Evolutionary conservation across 1,139 yeast genomes (phyloP).

Genomic region (Kodamaea plutei): DNA sequence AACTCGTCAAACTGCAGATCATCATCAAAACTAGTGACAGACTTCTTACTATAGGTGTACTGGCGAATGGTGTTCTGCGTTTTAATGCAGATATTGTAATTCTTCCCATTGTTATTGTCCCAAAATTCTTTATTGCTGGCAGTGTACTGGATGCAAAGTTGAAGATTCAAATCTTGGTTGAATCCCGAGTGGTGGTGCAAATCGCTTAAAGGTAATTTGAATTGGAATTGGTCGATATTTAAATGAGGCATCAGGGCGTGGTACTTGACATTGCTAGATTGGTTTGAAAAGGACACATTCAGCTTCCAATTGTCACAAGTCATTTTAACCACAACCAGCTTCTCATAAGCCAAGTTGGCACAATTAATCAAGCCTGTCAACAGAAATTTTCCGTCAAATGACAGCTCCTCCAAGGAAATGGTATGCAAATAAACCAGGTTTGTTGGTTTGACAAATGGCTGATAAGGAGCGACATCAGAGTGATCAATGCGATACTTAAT

Average conservation of each 20-base stretch:
- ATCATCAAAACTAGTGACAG: no score
- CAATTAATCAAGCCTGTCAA: constrained; percentile 31
- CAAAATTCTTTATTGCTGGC: constrained; percentile 17
- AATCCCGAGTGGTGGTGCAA: constrained; percentile 17
- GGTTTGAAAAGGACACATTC: constrained; percentile 25
- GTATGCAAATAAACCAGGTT: constrained; percentile 7
- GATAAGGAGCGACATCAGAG: constrained; percentile 12
- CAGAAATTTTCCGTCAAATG: constrained; percentile 5
- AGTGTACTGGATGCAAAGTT: constrained; percentile 19
- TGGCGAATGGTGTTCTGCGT: constrained; percentile 15
- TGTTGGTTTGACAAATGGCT: constrained; percentile 7
- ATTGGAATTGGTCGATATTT: constrained; percentile 36
- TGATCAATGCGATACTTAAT: constrained; percentile 10
- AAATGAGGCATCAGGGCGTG: constrained; percentile 23
- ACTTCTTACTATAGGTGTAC: constrained; percentile 12
- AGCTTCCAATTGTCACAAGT: constrained; percentile 39
- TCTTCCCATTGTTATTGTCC: constrained; percentile 22
- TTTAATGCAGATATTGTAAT: constrained; percentile 26
- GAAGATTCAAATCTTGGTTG: constrained; percentile 11
- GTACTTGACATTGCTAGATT: constrained; percentile 16
- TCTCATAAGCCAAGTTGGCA: constrained; percentile 38
- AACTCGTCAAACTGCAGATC: constrained; percentile 27
- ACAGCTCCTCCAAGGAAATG: constrained; percentile 6
- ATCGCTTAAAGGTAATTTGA: constrained; percentile 30
- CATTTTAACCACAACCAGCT: constrained; percentile 31